Conservation (phyloP, 2,329 filamentous ascomycete genomes). For the Clarireedia sp. region DNA sequence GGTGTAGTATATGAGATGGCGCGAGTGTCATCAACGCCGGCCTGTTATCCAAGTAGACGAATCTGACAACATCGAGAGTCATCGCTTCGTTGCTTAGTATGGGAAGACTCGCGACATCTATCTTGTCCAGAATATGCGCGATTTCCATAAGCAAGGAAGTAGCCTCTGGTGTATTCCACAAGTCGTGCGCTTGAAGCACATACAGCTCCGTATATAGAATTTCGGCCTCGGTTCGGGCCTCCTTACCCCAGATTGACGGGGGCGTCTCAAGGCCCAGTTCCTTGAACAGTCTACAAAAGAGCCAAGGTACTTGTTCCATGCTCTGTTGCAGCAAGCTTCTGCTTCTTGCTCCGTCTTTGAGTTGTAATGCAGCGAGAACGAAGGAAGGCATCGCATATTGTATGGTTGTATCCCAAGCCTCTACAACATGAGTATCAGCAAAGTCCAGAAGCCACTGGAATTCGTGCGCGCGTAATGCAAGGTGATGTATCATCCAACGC, state of each 20-base stretch:
- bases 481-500: conserved; percentile 70
- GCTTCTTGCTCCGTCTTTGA: conserved; percentile 58
- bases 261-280: conserved; percentile 74
- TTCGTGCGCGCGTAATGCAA: conserved; percentile 75
- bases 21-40: conserved; percentile 27
- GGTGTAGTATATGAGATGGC: conserved; percentile 25
- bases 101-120: conserved; percentile 12
- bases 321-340: conserved; percentile 57
- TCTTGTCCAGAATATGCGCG: conserved; percentile 37
- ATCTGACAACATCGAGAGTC: conserved; percentile 27
- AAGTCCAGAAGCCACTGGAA: conserved; percentile 69
- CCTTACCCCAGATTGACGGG: conserved; percentile 72
- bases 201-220: conserved; percentile 57
- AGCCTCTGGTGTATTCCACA: conserved; percentile 65
- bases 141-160: conserved; percentile 56
- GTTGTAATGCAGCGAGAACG: conserved; percentile 66
- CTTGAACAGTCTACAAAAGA: conserved; percentile 72
- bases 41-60: conserved; percentile 29
- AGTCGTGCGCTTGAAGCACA: conserved; percentile 56
- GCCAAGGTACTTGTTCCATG: conserved; percentile 72
- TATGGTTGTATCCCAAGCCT: conserved; percentile 36
- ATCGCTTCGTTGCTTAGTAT: conserved; percentile 20
- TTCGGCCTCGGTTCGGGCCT: conserved; percentile 45
- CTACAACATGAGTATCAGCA: conserved; percentile 41
- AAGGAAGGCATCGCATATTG: conserved; percentile 70